phyloP scores from a whole-genome alignment of 106 monocot genomes.

The Phalaenopsis aphrodite region DNA sequence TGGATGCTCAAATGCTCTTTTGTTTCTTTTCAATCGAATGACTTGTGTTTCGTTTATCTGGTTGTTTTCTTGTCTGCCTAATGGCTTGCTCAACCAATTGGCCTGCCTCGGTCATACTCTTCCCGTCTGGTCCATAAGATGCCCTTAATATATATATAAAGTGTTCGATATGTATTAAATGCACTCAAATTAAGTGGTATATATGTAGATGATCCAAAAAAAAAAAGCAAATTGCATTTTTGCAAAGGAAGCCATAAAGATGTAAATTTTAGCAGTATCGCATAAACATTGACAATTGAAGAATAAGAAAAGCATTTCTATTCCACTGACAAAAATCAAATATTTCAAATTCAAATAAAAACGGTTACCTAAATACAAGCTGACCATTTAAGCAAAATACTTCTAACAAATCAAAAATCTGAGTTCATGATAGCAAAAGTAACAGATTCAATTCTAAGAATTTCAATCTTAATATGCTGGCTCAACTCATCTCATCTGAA shows the following conservation, averaged over 20 bases:
- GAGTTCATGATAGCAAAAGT: background rate
- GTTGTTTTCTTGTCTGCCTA: no score
- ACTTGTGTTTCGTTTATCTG: no score
- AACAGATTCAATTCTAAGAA: background rate
- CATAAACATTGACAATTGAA: background rate
- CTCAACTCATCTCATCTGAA: background rate
- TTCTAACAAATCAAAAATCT: background rate
- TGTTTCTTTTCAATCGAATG: no score
- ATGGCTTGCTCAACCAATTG: no score
- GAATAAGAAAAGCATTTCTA: background rate
- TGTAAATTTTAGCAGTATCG: no score
- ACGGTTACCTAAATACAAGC: background rate
- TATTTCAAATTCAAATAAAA: background rate
- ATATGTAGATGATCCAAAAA: background rate
- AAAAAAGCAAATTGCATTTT: background rate
- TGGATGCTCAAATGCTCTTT: no score
- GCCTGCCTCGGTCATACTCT: no score
- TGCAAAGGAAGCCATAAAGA: no score
- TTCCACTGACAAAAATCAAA: background rate
- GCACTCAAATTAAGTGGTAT: no score
- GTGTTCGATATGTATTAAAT: no score
- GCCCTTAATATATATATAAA: no score
- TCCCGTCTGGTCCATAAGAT: no score
- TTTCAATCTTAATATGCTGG: background rate
- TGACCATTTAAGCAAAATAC: background rate